These are phyloP conservation scores for Colletotrichum tabaci DNA, from an alignment of 2,329 filamentous ascomycete genomes.

Conservation along the genomic window DNA sequence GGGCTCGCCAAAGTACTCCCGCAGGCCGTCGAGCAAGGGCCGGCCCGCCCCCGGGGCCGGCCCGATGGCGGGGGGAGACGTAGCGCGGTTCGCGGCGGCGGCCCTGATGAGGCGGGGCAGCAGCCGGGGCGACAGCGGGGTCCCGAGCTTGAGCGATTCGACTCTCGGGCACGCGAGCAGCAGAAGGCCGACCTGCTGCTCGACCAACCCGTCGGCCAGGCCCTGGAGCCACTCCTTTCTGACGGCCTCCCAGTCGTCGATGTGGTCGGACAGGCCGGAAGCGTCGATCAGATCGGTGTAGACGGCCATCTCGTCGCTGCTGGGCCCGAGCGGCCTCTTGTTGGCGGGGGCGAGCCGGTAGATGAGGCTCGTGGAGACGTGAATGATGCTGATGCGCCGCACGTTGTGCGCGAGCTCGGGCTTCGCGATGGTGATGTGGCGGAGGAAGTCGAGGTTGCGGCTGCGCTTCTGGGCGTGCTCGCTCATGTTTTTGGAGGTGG, in stretches of 20 bases:
- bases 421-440: conserved; percentile 17
- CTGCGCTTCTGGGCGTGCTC: conserved; percentile 15
- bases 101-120: conserved; percentile 19
- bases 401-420: conserved; percentile 3
- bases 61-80: not conserved
- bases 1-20: conserved; percentile 10
- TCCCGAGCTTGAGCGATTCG: conserved; percentile 8
- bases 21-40: conserved; percentile 1
- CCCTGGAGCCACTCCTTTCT: conserved; percentile 9
- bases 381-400: conserved; percentile 7
- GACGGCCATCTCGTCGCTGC: not conserved
- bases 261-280: not conserved
- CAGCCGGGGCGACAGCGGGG: conserved; percentile 11
- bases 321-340: conserved; percentile 10
- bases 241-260: conserved; percentile 8
- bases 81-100: not conserved
- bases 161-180: conserved; percentile 11
- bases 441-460: conserved; percentile 16
- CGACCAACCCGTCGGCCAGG: conserved; percentile 3
- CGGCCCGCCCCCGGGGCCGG: not conserved
- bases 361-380: conserved; percentile 20
- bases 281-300: conserved; percentile 15
- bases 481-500: conserved; percentile 6
- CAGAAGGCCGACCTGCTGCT: conserved; percentile 20
- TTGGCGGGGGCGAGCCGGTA: conserved; percentile 15